Evolutionary conservation across 202 grass and related monocot species (phyloP).

Genomic region (Brachypodium distachyon): DNA sequence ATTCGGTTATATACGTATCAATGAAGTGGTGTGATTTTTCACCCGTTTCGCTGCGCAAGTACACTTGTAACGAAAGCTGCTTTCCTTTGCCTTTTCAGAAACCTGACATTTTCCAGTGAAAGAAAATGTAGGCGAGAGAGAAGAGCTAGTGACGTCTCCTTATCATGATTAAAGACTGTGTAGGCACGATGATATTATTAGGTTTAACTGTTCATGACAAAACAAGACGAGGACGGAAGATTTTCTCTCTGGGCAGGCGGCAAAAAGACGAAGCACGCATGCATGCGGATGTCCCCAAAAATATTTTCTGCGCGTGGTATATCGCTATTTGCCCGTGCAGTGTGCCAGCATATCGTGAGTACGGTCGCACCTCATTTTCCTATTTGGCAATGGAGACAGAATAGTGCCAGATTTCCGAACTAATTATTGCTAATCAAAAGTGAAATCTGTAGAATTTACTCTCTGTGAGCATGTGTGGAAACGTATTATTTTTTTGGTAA

Average conservation of each 20-base stretch:
- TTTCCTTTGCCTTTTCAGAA: slow-evolving; percentile 1
- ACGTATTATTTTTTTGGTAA: too few species aligned
- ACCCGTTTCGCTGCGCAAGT: not conserved
- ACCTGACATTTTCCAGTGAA: not conserved
- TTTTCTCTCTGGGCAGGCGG: slow-evolving; percentile 19
- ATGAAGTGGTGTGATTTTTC: slow-evolving; percentile 1
- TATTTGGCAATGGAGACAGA: not conserved
- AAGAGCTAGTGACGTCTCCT: not conserved
- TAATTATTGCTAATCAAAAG: not conserved
- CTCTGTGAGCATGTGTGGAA: too few species aligned
- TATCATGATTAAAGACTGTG: slow-evolving; percentile 8
- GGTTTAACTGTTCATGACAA: slow-evolving; percentile 34
- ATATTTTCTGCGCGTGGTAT: not conserved
- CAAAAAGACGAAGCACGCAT: slow-evolving; percentile 20
- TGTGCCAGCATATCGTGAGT: not conserved
- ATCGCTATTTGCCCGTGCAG: not conserved
- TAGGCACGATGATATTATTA: slow-evolving; percentile 11
- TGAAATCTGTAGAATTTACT: not conserved
- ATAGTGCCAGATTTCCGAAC: not conserved
- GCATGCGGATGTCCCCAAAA: slow-evolving; percentile 8
- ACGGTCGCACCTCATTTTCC: not conserved
- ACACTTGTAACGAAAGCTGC: slow-evolving; percentile 5
- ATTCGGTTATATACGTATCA: slow-evolving; percentile 1
- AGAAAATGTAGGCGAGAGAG: not conserved
- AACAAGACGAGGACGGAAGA: slow-evolving; percentile 10